Conservation (phyloP, 257 asterid genomes). For the Solanum chilense region DNA sequence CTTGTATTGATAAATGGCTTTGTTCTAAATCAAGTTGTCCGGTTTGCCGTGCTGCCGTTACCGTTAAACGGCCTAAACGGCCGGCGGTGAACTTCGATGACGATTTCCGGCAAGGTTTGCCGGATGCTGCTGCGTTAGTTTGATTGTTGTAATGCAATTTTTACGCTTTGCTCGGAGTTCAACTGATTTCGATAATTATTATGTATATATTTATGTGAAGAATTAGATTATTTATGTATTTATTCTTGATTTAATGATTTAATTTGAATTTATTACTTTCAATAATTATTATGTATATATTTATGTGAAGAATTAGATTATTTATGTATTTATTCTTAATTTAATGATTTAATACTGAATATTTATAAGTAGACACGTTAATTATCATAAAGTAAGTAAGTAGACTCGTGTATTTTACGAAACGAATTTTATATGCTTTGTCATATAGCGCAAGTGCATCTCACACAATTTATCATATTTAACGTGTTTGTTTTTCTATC, state of each 20-base stretch:
- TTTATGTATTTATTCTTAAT: background rate
- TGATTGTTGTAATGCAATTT: background rate
- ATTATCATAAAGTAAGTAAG: no score
- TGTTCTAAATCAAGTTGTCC: constrained; percentile 49
- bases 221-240: background rate
- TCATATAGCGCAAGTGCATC: no score
- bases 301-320: background rate
- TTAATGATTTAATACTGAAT: no score
- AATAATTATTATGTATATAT: background rate
- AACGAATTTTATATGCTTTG: no score
- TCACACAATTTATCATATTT: no score
- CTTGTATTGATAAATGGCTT: constrained; percentile 61
- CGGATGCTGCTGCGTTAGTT: constrained; percentile 37
- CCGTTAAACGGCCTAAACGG: constrained; percentile 14
- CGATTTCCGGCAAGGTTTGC: constrained; percentile 46
- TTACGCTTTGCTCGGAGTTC: background rate
- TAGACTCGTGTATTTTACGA: no score
- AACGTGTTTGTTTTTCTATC: no score
- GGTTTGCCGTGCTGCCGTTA: constrained; percentile 51
- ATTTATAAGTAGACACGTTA: no score
- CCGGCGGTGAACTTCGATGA: constrained; percentile 6
- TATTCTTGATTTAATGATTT: background rate
- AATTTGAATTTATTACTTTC: background rate
- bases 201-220: background rate
- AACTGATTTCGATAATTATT: background rate